Percentiles rank a stretch among this genome's conserved stretches.
Conservation (phyloP, 2,329 filamentous ascomycete genomes). For the Arthrobotrys sphaeroides region DNA sequence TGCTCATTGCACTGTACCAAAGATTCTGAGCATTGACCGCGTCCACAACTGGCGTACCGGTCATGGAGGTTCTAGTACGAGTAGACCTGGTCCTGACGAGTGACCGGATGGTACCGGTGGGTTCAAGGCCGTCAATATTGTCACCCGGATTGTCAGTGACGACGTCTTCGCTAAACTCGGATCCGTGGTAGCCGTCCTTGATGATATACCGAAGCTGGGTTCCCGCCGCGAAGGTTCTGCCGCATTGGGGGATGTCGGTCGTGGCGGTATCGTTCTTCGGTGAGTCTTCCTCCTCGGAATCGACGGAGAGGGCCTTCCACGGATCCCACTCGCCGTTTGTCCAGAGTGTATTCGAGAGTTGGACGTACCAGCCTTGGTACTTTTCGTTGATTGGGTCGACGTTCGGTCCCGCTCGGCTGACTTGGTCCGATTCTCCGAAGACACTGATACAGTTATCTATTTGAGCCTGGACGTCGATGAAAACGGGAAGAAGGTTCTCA, state of each 20-base stretch:
- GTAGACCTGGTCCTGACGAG: conserved; percentile 9
- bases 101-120: conserved; percentile 26
- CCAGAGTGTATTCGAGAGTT: conserved; percentile 63
- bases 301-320: conserved; percentile 61
- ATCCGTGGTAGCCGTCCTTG: conserved; percentile 54
- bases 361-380: conserved; percentile 62
- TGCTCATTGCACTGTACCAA: conserved; percentile 47
- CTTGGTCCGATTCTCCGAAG: conserved; percentile 59
- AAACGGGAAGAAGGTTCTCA: conserved; percentile 55
- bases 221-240: conserved; percentile 16
- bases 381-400: conserved; percentile 60
- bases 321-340: conserved; percentile 62
- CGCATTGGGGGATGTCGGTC: conserved; percentile 51
- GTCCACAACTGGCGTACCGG: conserved; percentile 33
- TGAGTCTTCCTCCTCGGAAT: conserved; percentile 59
- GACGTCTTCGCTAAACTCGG: conserved; percentile 52
- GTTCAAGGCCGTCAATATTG: conserved; percentile 5
- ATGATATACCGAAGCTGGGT: conserved; percentile 55
- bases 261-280: conserved; percentile 58
- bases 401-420: conserved; percentile 58
- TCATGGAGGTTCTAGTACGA: neutral
- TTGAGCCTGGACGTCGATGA: conserved; percentile 60
- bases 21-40: conserved; percentile 42
- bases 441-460: conserved; percentile 61
- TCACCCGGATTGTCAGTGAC: neutral